These are phyloP conservation scores for Xylariaceae sp. DNA, from an alignment of 2,329 filamentous ascomycete species.

Conservation along the genomic window DNA sequence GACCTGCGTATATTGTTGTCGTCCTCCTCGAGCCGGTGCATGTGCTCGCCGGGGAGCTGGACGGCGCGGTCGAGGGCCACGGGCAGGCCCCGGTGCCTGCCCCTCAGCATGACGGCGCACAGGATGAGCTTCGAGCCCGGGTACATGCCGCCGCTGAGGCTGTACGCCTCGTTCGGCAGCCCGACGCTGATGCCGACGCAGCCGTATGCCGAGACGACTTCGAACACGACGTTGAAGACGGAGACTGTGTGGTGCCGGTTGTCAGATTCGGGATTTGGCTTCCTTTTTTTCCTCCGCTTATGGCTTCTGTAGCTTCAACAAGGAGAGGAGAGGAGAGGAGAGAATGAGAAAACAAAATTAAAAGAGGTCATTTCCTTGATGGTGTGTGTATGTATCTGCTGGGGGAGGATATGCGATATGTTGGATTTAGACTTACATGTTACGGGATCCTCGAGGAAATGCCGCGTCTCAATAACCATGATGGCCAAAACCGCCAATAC, in stretches of 20 bases:
- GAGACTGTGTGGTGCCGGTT: no score
- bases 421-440: constrained; percentile 30
- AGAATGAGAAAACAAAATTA: no score
- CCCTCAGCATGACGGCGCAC: constrained; percentile 51
- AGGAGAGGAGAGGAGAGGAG: no score
- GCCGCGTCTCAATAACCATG: constrained; percentile 50
- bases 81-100: constrained; percentile 49
- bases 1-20: constrained; percentile 36
- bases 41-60: constrained; percentile 34
- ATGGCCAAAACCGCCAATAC: constrained; percentile 56
- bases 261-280: no score
- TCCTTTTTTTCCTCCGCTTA: no score
- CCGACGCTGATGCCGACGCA: constrained; percentile 55
- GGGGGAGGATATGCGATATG: not conserved
- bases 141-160: constrained; percentile 51
- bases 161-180: constrained; percentile 45
- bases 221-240: constrained; percentile 54
- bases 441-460: constrained; percentile 47
- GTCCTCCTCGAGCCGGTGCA: constrained; percentile 37
- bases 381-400: no score
- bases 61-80: constrained; percentile 52
- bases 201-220: constrained; percentile 52
- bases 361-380: no score
- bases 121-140: constrained; percentile 51
- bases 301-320: no score